Evolutionary conservation across 768 basidiomycete genomes (phyloP), one percentile per base, ranked within the genome.

Genomic region (Boletus edulis): DNA sequence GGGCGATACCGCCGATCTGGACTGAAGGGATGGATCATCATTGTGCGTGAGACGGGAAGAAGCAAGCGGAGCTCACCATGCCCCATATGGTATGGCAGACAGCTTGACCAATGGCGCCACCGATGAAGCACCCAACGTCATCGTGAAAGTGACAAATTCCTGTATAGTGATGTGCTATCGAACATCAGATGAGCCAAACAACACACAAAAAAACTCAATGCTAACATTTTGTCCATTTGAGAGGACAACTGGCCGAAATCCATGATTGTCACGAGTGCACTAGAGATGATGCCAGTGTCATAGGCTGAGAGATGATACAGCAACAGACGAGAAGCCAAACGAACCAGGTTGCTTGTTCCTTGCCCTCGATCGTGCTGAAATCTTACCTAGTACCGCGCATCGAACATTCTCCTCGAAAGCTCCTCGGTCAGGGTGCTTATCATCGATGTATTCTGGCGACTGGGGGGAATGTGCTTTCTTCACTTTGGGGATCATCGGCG

Each of bases 101-200:
- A 8, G 88, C 82, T 68, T 91, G 89, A 1, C 76, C 79, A 31
- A 90, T 71, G 6, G 89, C 87, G 27, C 89, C 90, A 22, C 78
- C 80, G 40, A 91, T 86, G 72, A 91, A 92, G 90, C 90, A 11
- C 87, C 88, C 27, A 91, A 75, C 0, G 89, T 92, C 1, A 89
- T 91, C 0, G 88, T 73, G 5, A 87, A 87, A 0, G 89, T 91
- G 67, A 91, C 89, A 32, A 89, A 78, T 78, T 92, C 90, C 86
- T 24, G 24, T 24, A 24, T 24, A 24, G 24, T 24, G 24, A 24
- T 24, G 24, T 87, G 20, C 5, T 11, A 11, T 27, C 41, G 38
- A 43, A 41, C 14, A 39, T 11, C 24, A 24, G 24, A 24, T 6
- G 4, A 42, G 42, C 27, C 9, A 17, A 17, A 18, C 12, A 32